These are phyloP conservation scores for Nemania sp. DNA, from an alignment of 2,329 filamentous ascomycete species.

Conservation along the genomic window DNA sequence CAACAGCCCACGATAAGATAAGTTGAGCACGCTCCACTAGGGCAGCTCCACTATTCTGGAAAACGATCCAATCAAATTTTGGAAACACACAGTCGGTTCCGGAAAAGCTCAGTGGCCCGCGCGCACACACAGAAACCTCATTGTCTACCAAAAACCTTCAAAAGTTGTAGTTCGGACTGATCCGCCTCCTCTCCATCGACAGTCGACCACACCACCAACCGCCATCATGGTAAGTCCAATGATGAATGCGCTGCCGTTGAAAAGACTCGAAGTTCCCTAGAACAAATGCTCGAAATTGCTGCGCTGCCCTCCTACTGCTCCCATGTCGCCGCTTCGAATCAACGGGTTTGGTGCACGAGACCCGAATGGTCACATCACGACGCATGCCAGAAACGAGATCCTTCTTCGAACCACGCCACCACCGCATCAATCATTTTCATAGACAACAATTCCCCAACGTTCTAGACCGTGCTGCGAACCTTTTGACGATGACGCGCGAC, in stretches of 20 bases:
- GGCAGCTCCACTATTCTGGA: conserved; percentile 16
- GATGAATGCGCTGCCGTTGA: neutral
- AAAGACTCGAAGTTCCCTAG: conserved; percentile 14
- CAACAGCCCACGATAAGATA: conserved; percentile 28
- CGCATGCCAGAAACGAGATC: too few species aligned
- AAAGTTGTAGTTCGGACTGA: conserved; percentile 25
- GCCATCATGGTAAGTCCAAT: conserved; percentile 28
- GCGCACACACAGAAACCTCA: conserved; percentile 28
- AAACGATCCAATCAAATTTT: conserved; percentile 25
- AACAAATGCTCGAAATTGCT: conserved; percentile 27
- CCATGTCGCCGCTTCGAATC: conserved; percentile 3
- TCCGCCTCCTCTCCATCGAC: conserved; percentile 28
- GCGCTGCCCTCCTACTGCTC: neutral
- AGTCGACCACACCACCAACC: conserved; percentile 27
- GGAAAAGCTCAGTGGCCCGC: conserved; percentile 28
- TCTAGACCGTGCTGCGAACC: neutral
- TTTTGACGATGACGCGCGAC: too few species aligned
- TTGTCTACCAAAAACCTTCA: conserved; percentile 28
- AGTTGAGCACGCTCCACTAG: conserved; percentile 21
- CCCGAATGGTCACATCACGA: neutral
- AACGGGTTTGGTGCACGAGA: conserved; percentile 2
- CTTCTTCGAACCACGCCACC: too few species aligned
- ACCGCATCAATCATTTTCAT: neutral
- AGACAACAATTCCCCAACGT: neutral
- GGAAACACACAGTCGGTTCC: conserved; percentile 9